A percentile compares a stretch with the other conserved stretches of the same genome.
Evolutionary conservation across 805 yeast genomes (phyloP).

Genomic region (Kodamaea restingae): DNA sequence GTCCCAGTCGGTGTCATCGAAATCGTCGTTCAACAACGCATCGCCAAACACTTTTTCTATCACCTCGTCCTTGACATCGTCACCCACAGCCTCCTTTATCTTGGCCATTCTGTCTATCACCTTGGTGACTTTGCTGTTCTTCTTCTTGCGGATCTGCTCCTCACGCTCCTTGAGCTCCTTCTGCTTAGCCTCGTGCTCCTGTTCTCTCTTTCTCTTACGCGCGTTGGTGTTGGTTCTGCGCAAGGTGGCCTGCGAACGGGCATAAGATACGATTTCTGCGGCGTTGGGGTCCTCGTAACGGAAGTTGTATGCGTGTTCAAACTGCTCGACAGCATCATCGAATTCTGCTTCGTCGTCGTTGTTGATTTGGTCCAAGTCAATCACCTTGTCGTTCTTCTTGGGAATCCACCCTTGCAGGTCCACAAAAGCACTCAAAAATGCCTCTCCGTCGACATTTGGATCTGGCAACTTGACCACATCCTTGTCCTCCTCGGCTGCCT

Average conservation of each 20-base stretch:
- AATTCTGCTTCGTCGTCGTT: conserved; percentile 74
- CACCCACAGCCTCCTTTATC: conserved; percentile 67
- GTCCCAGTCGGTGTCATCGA: conserved; percentile 91
- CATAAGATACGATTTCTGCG: conserved; percentile 89
- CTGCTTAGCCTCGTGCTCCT: conserved; percentile 51
- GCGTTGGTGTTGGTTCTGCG: conserved; percentile 67
- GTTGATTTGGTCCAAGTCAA: conserved; percentile 48
- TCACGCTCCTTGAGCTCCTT: conserved; percentile 53
- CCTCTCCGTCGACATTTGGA: conserved; percentile 51
- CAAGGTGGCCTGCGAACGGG: conserved; percentile 88
- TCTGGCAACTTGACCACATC: conserved; percentile 51
- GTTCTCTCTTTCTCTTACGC: conserved; percentile 80
- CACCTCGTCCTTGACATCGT: conserved; percentile 53
- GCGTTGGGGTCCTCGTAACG: conserved; percentile 90
- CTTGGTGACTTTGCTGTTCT: conserved; percentile 70
- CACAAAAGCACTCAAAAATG: conserved; percentile 70
- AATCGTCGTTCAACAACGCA: conserved; percentile 78
- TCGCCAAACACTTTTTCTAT: conserved; percentile 68
- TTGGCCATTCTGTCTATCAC: conserved; percentile 66
- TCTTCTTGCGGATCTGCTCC: conserved; percentile 63
- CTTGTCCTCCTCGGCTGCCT: conserved; percentile 16
- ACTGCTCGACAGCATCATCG: conserved; percentile 86
- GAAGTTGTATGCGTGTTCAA: conserved; percentile 91
- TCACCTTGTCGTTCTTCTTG: conserved; percentile 53
- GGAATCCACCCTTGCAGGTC: conserved; percentile 89